phyloP scores from a whole-genome alignment of 2,329 filamentous ascomycete species.

The Diaporthe australafricana region DNA sequence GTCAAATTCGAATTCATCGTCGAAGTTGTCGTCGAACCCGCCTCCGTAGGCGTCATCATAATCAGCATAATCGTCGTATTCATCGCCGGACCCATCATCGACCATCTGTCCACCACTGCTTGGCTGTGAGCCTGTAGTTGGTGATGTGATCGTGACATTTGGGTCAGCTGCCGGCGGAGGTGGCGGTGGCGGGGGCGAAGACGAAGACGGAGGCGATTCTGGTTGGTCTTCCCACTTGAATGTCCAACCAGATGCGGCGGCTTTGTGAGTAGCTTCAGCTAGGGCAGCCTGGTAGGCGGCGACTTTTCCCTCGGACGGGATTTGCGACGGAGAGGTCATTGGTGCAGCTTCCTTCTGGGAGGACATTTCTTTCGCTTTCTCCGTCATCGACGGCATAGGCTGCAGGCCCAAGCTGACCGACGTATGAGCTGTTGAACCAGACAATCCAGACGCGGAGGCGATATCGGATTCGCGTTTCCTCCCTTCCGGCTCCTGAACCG shows the following conservation, averaged over 20 bases:
- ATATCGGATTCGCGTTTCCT: slow-evolving; percentile 60
- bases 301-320: slow-evolving; percentile 48
- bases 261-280: slow-evolving; percentile 82
- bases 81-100: slow-evolving; percentile 55
- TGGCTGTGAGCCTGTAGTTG: slow-evolving; percentile 45
- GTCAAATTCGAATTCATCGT: slow-evolving; percentile 79
- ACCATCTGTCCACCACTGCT: slow-evolving; percentile 42
- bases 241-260: slow-evolving; percentile 72
- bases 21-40: slow-evolving; percentile 47
- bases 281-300: slow-evolving; percentile 86
- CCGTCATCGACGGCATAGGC: slow-evolving; percentile 38
- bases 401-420: slow-evolving; percentile 55
- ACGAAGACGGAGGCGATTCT: slow-evolving; percentile 55
- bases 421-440: slow-evolving; percentile 65
- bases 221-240: slow-evolving; percentile 68
- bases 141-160: slow-evolving; percentile 50
- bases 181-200: neutral
- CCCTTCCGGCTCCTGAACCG: slow-evolving; percentile 45
- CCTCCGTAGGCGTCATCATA: slow-evolving; percentile 54
- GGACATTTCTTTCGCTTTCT: slow-evolving; percentile 32
- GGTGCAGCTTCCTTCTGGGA: slow-evolving; percentile 35
- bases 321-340: slow-evolving; percentile 32
- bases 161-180: slow-evolving; percentile 48
- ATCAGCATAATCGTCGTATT: slow-evolving; percentile 61
- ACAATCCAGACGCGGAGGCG: slow-evolving; percentile 58